Conservation (phyloP, 2,329 filamentous ascomycete species). For the Scedosporium aurantiacum region DNA sequence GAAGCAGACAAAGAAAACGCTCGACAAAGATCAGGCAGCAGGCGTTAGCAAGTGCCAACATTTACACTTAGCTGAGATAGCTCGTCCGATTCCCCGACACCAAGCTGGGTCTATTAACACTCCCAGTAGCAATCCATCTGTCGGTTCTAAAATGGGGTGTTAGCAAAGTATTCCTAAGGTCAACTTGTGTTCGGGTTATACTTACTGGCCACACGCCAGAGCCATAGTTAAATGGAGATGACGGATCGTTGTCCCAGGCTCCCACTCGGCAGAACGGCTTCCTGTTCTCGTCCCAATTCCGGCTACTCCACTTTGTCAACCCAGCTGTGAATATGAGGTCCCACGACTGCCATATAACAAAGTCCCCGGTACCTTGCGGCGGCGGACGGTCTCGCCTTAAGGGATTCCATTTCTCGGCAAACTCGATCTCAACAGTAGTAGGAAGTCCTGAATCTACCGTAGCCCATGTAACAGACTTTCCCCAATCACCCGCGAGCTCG, state of each 20-base stretch:
- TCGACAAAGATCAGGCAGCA: no score
- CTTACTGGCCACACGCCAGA: neutral
- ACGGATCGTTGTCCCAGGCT: neutral
- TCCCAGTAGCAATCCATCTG: slow-evolving; percentile 1
- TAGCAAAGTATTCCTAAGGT: neutral
- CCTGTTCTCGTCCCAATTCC: neutral
- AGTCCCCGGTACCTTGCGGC: no score
- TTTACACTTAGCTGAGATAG: no score
- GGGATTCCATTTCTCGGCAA: neutral
- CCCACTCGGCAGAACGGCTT: neutral
- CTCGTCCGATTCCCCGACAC: neutral
- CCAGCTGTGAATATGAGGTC: neutral
- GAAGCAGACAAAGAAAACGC: no score
- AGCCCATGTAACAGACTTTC: neutral
- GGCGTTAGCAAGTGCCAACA: no score
- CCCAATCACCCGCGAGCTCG: neutral
- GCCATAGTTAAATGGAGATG: neutral
- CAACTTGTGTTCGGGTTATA: no score
- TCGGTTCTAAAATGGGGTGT: neutral
- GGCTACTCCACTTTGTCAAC: neutral
- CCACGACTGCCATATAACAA: neutral
- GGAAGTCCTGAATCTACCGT: neutral
- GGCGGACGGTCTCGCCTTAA: neutral
- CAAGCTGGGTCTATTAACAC: neutral
- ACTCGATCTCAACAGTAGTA: neutral